Conservation (phyloP, 225 moss, liverwort and hornwort genomes). For the Ulota crispa region DNA sequence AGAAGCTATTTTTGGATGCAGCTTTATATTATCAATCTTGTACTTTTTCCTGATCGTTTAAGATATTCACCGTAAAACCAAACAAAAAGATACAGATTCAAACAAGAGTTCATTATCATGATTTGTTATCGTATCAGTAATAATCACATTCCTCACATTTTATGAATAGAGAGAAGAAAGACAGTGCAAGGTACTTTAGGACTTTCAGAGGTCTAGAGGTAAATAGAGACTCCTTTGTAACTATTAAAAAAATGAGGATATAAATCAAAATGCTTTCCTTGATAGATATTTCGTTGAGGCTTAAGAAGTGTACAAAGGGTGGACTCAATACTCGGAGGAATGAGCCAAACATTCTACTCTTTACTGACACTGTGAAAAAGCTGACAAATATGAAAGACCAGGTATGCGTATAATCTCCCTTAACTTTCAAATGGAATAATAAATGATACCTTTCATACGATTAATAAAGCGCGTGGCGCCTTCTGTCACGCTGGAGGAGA, state of each 20-base stretch:
- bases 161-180: background rate
- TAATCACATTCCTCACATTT: background rate
- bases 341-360: background rate
- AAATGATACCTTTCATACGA: constrained; percentile 52
- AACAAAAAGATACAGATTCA: background rate
- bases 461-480: constrained; percentile 54
- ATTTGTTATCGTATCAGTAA: background rate
- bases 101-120: background rate
- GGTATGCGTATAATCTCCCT: background rate
- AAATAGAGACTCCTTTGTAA: background rate
- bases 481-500: constrained; percentile 52
- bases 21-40: background rate
- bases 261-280: background rate
- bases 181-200: background rate
- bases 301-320: background rate
- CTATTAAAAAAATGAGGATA: background rate
- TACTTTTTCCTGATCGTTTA: background rate
- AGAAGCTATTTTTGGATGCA: background rate
- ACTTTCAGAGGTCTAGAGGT: background rate
- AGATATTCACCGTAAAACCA: background rate
- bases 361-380: background rate
- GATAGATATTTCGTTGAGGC: background rate
- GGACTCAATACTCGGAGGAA: background rate
- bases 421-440: background rate
- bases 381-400: background rate